Evolutionary conservation across 192 early-diverging fungal genomes (phyloP), one percentile per base, ranked within the genome.

Genomic region (Gamsiella multidivaricata): DNA sequence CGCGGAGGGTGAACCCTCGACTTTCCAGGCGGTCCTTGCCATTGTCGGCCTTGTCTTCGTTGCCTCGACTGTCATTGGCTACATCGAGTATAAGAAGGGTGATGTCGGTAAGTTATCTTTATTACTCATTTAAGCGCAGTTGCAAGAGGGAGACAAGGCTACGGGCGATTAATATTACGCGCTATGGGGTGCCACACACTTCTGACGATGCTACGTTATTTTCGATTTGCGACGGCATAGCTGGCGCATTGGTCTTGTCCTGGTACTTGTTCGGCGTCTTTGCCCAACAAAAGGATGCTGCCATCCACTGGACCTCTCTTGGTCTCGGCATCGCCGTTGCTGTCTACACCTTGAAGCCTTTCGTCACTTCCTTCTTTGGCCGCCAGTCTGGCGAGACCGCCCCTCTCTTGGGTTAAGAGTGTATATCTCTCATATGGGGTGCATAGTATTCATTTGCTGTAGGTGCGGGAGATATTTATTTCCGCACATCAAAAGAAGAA

Each of bases 171-270:
- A n/a, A n/a, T n/a, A n/a, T n/a, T n/a, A n/a, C n/a, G 12, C 37
- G 5, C 37, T 39, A 39, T 12, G 37, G 37, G 7, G 12, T 39
- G 37, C 37, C 12, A 12, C 5, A 2, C 23, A 43, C 3, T 25
- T 43, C 23, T 45, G 28, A 12, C 1, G 12, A 28, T 22, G n/a
- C 2, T 41, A 45, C 25, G 12, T 25, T 18, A 28, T 36, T 33
- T 29, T 11, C 32, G 17, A 15, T 36, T 49, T 62, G 17, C 34
- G n/a, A 37, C n/a, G n/a, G n/a, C 17, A 31, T 64, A 64, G 74
- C 87, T 15, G 90, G 90, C 45, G 81, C 90, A 58, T 63, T 90
- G 59, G 87, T 89, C 23, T 86, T 92, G 70, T 84, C 85, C 42
- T 88, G 85, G 75, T 79, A 67, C 52, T 64, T 89, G 31, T 80